Conservation (phyloP, 2,329 filamentous ascomycete species). For the Fusarium musae region DNA sequence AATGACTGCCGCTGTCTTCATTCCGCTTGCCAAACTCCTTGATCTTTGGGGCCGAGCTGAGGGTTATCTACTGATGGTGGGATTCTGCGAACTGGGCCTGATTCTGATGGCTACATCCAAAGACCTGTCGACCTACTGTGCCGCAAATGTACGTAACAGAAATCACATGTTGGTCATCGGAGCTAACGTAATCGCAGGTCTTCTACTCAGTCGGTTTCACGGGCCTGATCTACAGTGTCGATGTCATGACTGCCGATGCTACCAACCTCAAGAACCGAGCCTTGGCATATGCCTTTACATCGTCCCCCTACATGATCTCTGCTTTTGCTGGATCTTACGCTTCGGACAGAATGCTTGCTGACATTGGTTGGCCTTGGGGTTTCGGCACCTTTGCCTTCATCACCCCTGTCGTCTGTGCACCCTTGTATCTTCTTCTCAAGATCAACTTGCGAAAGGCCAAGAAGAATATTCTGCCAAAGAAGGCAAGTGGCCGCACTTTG, state of each 20-base stretch:
- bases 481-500: conserved; percentile 56
- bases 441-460: conserved; percentile 66
- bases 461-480: conserved; percentile 53
- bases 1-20: conserved; percentile 12
- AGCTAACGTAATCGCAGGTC: not conserved
- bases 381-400: conserved; percentile 73
- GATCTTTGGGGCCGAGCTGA: conserved; percentile 22
- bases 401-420: conserved; percentile 62
- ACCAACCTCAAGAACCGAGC: conserved; percentile 17
- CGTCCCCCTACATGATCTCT: conserved; percentile 59
- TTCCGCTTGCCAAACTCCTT: conserved; percentile 12
- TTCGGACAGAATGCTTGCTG: conserved; percentile 43
- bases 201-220: conserved; percentile 18
- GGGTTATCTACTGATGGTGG: conserved; percentile 13
- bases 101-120: conserved; percentile 70
- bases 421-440: conserved; percentile 65
- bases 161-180: rapidly evolving
- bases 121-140: conserved; percentile 55
- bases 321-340: conserved; percentile 53
- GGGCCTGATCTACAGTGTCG: conserved; percentile 10
- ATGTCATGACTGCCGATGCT: conserved; percentile 17
- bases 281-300: conserved; percentile 51
- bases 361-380: conserved; percentile 51
- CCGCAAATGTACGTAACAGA: conserved; percentile 55
- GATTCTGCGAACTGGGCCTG: conserved; percentile 56